Conservation (phyloP, 768 basidiomycete genomes). For the Lactarius hatsudake region DNA sequence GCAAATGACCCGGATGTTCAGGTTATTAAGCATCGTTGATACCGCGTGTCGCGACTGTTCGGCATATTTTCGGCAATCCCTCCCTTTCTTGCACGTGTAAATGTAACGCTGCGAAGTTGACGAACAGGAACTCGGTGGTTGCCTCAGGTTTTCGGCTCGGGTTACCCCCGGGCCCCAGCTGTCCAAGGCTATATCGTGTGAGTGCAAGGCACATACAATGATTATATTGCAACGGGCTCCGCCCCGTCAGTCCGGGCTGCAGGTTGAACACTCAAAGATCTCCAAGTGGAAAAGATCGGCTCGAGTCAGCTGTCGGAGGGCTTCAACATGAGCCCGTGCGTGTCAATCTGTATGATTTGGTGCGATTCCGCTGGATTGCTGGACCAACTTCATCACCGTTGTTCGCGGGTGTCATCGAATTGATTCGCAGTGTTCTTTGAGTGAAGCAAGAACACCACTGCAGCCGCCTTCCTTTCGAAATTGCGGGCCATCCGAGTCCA, state of each 20-base stretch:
- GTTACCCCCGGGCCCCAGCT: too few relatives aligned
- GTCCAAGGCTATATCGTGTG: neutral
- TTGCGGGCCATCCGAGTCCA: neutral
- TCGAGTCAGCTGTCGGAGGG: neutral
- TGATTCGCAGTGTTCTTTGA: neutral
- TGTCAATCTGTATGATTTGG: neutral
- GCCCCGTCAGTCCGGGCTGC: too few relatives aligned
- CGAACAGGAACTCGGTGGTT: too few relatives aligned
- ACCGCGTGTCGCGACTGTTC: too few relatives aligned
- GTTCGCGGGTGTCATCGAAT: neutral
- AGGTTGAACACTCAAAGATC: neutral
- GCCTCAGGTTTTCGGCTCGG: neutral
- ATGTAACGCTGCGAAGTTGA: neutral
- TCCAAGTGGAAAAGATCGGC: neutral
- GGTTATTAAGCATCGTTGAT: neutral
- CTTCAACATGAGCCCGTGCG: neutral
- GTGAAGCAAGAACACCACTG: neutral
- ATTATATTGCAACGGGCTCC: too few relatives aligned
- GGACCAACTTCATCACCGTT: neutral
- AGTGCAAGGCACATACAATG: too few relatives aligned
- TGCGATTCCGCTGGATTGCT: neutral
- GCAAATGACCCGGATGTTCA: neutral
- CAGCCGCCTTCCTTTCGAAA: neutral
- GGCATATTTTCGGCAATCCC: too few relatives aligned
- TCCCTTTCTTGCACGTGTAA: neutral